Evolutionary conservation across 2,329 filamentous ascomycete genomes (phyloP).

Genomic region (Plectosphaerella plurivora): DNA sequence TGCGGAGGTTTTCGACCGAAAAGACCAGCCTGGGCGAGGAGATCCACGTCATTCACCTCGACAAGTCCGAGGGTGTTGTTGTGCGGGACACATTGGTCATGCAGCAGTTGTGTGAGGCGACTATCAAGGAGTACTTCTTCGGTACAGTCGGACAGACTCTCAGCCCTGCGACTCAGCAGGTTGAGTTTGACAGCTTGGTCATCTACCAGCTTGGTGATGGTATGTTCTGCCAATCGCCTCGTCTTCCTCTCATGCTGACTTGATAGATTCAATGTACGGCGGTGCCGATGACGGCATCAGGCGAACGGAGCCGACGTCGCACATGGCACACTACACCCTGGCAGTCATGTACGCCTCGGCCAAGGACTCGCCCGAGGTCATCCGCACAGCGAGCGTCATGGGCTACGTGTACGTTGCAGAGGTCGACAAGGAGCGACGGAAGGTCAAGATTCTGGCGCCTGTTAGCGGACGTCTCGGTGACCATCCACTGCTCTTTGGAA

Average conservation of each 20-base stretch:
- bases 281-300: conserved; percentile 44
- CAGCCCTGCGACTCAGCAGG: conserved; percentile 81
- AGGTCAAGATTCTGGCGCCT: conserved; percentile 77
- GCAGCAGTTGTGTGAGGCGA: conserved; percentile 67
- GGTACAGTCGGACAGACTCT: conserved; percentile 72
- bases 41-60: conserved; percentile 71
- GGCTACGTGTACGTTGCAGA: conserved; percentile 92
- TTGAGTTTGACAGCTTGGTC: conserved; percentile 69
- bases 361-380: conserved; percentile 64
- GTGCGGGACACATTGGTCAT: conserved; percentile 71
- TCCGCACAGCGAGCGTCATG: conserved; percentile 79
- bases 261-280: conserved; percentile 21
- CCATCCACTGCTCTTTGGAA: conserved; percentile 76
- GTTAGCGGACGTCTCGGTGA: conserved; percentile 77
- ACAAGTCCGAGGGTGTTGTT: conserved; percentile 82
- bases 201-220: conserved; percentile 67
- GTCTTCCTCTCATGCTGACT: background rate
- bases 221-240: conserved; percentile 24
- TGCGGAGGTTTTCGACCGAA: conserved; percentile 58
- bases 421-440: conserved; percentile 79
- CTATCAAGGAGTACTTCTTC: conserved; percentile 93
- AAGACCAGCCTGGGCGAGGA: conserved; percentile 58
- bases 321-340: conserved; percentile 76
- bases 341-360: conserved; percentile 76
- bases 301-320: conserved; percentile 58